Evolutionary conservation across 305 asterid species (phyloP).

Genomic region (Plantago lanceolata): DNA sequence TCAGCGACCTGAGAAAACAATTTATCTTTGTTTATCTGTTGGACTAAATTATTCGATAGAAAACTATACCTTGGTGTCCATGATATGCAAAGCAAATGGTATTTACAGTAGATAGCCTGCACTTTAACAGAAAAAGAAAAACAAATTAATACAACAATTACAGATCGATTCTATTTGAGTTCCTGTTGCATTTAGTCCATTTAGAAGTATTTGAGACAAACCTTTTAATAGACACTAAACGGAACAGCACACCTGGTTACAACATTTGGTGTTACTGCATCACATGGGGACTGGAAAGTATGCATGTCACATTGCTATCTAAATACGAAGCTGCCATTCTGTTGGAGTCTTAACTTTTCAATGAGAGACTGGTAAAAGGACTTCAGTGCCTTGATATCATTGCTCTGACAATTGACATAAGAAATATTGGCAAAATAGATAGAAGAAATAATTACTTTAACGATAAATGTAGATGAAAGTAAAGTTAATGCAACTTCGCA

Average conservation of each 20-base stretch:
- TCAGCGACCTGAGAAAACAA: slow-evolving; percentile 12
- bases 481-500: not conserved
- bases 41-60: slow-evolving; percentile 12
- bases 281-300: slow-evolving; percentile 18
- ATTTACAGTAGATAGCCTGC: slow-evolving; percentile 68
- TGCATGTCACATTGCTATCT: slow-evolving; percentile 44
- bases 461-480: not conserved
- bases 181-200: not conserved
- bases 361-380: slow-evolving; percentile 74
- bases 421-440: not conserved
- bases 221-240: slow-evolving; percentile 32
- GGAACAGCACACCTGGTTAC: slow-evolving; percentile 31
- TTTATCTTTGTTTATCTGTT: not conserved
- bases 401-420: slow-evolving; percentile 44
- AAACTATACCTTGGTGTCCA: slow-evolving; percentile 45
- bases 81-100: slow-evolving; percentile 30
- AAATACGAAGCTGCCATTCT: slow-evolving; percentile 77
- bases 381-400: slow-evolving; percentile 66
- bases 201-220: slow-evolving; percentile 22
- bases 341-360: slow-evolving; percentile 74
- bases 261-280: slow-evolving; percentile 19
- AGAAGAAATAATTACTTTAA: not conserved
- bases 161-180: not conserved
- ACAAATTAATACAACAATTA: slow-evolving; percentile 7
- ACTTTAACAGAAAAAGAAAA: slow-evolving; percentile 17